These are phyloP conservation scores for Ustilago sp. DNA, from an alignment of 1,284 basidiomycete species.

Conservation along the genomic window DNA sequence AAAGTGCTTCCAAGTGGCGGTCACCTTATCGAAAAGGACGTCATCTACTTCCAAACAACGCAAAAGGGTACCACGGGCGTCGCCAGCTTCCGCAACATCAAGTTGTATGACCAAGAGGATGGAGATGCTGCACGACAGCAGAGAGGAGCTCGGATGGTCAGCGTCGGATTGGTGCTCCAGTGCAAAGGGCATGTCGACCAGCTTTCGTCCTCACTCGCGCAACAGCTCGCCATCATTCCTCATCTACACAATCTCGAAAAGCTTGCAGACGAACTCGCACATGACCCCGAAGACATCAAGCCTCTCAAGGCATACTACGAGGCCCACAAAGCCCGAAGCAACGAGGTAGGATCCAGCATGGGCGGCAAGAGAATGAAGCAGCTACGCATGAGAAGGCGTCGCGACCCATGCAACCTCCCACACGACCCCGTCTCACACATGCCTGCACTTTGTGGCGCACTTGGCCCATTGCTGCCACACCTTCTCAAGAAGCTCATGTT, in stretches of 20 bases:
- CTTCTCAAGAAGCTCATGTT: conserved; percentile 57
- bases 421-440: conserved; percentile 53
- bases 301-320: conserved; percentile 34
- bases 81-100: conserved; percentile 54
- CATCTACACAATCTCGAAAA: conserved; percentile 45
- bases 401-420: conserved; percentile 37
- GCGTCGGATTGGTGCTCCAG: conserved; percentile 43
- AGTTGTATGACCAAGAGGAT: conserved; percentile 23
- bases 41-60: conserved; percentile 49
- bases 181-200: conserved; percentile 25
- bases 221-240: conserved; percentile 47
- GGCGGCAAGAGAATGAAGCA: conserved; percentile 44
- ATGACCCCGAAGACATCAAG: conserved; percentile 18
- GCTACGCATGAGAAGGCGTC: conserved; percentile 40
- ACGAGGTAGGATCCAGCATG: not conserved
- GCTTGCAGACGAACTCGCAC: conserved; percentile 39
- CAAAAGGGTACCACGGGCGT: conserved; percentile 37
- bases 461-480: conserved; percentile 57
- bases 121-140: conserved; percentile 25
- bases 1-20: conserved; percentile 60
- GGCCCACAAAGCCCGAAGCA: conserved; percentile 17
- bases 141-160: conserved; percentile 57
- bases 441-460: conserved; percentile 51
- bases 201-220: conserved; percentile 29
- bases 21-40: conserved; percentile 52